Conservation (phyloP, 495 filamentous ascomycete species). For the Margaritispora aquatica region DNA sequence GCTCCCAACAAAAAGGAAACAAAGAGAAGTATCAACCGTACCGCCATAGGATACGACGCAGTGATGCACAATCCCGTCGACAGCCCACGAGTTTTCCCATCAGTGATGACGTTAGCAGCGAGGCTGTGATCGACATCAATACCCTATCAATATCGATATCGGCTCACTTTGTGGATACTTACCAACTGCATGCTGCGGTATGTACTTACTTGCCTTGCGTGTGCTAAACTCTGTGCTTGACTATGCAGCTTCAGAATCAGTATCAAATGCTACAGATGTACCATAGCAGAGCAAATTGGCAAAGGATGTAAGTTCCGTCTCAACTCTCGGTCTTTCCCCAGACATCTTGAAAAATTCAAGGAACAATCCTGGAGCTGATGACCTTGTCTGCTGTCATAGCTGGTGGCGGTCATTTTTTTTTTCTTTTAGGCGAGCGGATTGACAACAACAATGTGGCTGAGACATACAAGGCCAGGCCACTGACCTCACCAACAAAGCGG, state of each 20-base stretch:
- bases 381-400: not conserved
- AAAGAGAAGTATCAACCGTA: not conserved
- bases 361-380: not conserved
- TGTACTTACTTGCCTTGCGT: not conserved
- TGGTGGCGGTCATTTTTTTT: not conserved
- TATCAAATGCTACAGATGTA: no score
- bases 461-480: not conserved
- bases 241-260: no score
- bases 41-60: not conserved
- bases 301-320: not conserved
- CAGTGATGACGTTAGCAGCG: not conserved
- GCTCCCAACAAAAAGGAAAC: not conserved
- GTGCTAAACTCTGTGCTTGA: not conserved
- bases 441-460: not conserved
- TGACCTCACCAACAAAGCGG: not conserved
- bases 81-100: not conserved
- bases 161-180: not conserved
- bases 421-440: not conserved
- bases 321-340: not conserved
- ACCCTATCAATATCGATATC: no score
- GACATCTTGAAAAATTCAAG: not conserved
- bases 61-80: not conserved
- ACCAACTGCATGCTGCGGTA: not conserved
- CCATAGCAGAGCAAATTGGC: no score
- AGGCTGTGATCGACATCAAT: not conserved